Evolutionary conservation across 192 early-diverging fungal species (phyloP).

Genomic region (Coemansia sp.): DNA sequence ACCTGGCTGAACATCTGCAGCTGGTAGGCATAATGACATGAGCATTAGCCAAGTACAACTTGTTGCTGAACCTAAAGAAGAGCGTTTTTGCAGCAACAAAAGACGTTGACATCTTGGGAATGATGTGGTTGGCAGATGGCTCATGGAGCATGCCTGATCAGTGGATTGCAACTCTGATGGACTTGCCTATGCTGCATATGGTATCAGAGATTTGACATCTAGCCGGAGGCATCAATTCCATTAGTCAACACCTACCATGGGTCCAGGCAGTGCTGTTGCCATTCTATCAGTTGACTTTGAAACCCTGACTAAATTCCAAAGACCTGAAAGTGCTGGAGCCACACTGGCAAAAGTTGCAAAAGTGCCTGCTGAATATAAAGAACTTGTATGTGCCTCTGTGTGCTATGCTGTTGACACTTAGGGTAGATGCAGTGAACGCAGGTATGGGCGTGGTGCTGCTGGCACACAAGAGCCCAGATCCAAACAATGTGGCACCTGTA

Average conservation of each 20-base stretch:
- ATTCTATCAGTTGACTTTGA: constrained; percentile 11
- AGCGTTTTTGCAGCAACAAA: background rate
- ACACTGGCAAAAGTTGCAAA: constrained; percentile 1
- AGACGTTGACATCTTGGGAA: constrained; percentile 3
- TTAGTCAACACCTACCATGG: constrained; percentile 20
- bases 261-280: constrained; percentile 13
- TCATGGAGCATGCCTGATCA: constrained; percentile 17
- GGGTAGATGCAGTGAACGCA: too few species aligned
- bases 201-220: constrained; percentile 16
- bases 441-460: too few species aligned
- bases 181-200: constrained; percentile 17
- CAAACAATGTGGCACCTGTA: too few species aligned
- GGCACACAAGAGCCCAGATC: too few species aligned
- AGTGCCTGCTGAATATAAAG: constrained; percentile 7
- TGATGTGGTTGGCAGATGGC: background rate
- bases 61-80: constrained; percentile 20
- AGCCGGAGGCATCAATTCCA: constrained; percentile 24
- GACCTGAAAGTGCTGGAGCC: constrained; percentile 6
- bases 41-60: constrained; percentile 10
- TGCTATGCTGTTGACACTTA: constrained; percentile 9
- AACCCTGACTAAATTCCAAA: constrained; percentile 4
- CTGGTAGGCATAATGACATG: constrained; percentile 9
- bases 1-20: constrained; percentile 3
- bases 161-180: constrained; percentile 10
- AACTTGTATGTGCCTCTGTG: constrained; percentile 18